phyloP scores from a whole-genome alignment of 768 basidiomycete species.

The Plicaturopsis crispa region DNA sequence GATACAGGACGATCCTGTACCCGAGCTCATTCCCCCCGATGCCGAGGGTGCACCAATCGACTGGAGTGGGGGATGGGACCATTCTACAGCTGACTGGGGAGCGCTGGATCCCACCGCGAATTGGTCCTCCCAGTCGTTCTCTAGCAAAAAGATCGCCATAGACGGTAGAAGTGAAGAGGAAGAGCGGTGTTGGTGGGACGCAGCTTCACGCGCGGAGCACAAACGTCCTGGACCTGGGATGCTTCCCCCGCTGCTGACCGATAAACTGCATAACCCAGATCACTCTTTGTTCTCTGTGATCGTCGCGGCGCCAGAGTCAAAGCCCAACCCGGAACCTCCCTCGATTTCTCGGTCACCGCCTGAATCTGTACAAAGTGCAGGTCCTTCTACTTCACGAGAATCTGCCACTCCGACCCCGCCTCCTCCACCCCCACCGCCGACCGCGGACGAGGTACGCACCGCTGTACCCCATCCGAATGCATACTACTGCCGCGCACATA shows the following conservation, averaged over 20 bases:
- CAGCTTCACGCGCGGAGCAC: conserved; percentile 31
- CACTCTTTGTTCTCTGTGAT: conserved; percentile 65
- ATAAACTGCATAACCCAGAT: conserved; percentile 62
- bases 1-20: conserved; percentile 12
- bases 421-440: conserved; percentile 31
- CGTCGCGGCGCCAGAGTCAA: conserved; percentile 25
- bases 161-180: conserved; percentile 54
- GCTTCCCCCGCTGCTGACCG: conserved; percentile 59
- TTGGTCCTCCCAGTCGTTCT: conserved; percentile 9
- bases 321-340: conserved; percentile 18
- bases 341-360: conserved; percentile 11
- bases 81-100: no score
- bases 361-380: conserved; percentile 11
- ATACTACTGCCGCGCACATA: conserved; percentile 76
- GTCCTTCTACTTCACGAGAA: conserved; percentile 9
- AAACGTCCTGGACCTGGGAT: conserved; percentile 65
- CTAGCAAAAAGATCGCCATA: conserved; percentile 33
- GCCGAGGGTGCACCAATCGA: conserved; percentile 13
- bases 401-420: conserved; percentile 16
- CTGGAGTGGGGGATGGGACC: conserved; percentile 16
- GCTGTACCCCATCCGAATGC: conserved; percentile 77
- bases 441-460: conserved; percentile 57
- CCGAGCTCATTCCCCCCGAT: conserved; percentile 20
- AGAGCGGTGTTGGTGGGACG: conserved; percentile 67
- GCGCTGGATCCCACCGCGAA: no score